Conservation (phyloP, 768 basidiomycete species). For the Lactifluus subvellereus region DNA sequence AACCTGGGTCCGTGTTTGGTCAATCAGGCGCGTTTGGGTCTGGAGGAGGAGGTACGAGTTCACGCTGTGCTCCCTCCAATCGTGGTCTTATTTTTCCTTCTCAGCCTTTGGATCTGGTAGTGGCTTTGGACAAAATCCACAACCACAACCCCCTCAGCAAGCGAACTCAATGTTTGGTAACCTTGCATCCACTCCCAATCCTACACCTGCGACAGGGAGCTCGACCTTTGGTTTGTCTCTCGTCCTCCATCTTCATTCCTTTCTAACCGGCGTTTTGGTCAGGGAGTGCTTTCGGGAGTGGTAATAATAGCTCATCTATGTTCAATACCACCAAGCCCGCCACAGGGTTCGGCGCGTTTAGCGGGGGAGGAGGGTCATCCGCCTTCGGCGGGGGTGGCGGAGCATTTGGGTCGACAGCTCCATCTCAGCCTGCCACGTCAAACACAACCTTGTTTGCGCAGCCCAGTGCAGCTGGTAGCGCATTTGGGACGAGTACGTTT, state of each 20-base stretch:
- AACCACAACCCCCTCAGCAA: slow-evolving; percentile 51
- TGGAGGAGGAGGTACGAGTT: slow-evolving; percentile 45
- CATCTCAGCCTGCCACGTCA: slow-evolving; percentile 34
- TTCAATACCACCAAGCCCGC: slow-evolving; percentile 68
- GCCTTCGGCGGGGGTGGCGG: slow-evolving; percentile 45
- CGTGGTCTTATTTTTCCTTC: slow-evolving; percentile 13
- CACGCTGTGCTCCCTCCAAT: slow-evolving; percentile 16
- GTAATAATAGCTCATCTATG: slow-evolving; percentile 34
- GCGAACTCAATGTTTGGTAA: slow-evolving; percentile 82
- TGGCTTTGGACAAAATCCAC: slow-evolving; percentile 45
- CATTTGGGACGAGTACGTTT: slow-evolving; percentile 36
- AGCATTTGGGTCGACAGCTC: slow-evolving; percentile 38
- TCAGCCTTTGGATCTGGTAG: slow-evolving; percentile 39
- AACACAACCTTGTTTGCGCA: slow-evolving; percentile 56
- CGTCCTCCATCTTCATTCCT: slow-evolving; percentile 11
- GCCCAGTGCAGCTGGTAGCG: slow-evolving; percentile 35
- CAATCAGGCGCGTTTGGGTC: slow-evolving; percentile 62
- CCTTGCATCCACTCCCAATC: slow-evolving; percentile 34
- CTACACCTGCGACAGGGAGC: slow-evolving; percentile 31
- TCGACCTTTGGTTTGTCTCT: slow-evolving; percentile 35
- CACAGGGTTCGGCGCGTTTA: slow-evolving; percentile 72
- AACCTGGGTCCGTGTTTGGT: slow-evolving; percentile 53
- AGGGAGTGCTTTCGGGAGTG: slow-evolving; percentile 37
- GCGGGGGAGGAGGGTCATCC: slow-evolving; percentile 51
- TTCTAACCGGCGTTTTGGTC: slow-evolving; percentile 18